Conservation (phyloP, 116 monocot species). For the Zostera marina region DNA sequence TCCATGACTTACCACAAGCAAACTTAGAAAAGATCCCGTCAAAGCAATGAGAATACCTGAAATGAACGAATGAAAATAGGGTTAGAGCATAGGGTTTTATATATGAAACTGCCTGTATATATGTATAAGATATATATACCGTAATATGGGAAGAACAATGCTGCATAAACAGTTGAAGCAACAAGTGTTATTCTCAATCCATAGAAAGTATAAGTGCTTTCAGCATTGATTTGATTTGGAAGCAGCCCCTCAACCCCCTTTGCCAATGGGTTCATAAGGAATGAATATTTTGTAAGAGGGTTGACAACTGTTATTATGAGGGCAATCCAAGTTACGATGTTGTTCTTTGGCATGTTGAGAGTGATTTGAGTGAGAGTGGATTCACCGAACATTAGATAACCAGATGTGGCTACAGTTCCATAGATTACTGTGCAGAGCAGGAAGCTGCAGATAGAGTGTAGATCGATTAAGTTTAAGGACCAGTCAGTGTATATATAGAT, state of each 20-base stretch:
- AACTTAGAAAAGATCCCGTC: constrained; percentile 86
- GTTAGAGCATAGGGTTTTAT: background rate
- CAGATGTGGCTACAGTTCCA: constrained; percentile 42
- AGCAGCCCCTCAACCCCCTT: constrained; percentile 73
- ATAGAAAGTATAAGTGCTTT: constrained; percentile 21
- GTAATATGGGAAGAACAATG: constrained; percentile 78
- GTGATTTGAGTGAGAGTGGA: constrained; percentile 69
- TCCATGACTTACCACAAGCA: constrained; percentile 60
- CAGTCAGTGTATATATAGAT: background rate
- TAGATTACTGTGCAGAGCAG: constrained; percentile 63
- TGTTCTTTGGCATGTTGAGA: constrained; percentile 63
- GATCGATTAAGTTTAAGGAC: no score
- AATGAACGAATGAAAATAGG: background rate
- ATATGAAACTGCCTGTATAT: background rate
- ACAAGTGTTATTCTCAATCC: constrained; percentile 52
- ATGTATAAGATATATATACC: constrained; percentile 26
- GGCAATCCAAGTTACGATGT: constrained; percentile 52
- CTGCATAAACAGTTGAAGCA: constrained; percentile 53
- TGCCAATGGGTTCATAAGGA: constrained; percentile 75
- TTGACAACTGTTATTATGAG: constrained; percentile 85
- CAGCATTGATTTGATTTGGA: constrained; percentile 14
- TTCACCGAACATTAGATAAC: constrained; percentile 85
- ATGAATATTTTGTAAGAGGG: constrained; percentile 87
- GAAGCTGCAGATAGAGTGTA: constrained; percentile 32
- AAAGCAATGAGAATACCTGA: constrained; percentile 85